Percentiles rank a stretch among this genome's conserved stretches.
Conservation (phyloP, 805 yeast genomes). For the Metschnikowia cerradonensis region DNA sequence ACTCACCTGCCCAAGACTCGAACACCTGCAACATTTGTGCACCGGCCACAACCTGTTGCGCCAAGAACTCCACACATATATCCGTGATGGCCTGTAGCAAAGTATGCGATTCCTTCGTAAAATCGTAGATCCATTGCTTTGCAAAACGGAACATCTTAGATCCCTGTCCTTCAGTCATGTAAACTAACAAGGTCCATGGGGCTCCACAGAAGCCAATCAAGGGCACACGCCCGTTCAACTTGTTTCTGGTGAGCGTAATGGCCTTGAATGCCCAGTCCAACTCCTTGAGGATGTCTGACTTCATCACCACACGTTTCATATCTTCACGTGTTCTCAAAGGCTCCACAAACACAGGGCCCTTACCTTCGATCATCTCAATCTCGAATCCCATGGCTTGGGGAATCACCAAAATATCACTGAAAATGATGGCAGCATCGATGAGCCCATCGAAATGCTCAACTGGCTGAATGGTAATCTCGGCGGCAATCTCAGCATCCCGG, state of each 20-base stretch:
- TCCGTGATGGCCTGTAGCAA: constrained; percentile 77
- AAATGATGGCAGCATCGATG: constrained; percentile 94
- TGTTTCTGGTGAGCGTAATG: constrained; percentile 84
- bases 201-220: constrained; percentile 94
- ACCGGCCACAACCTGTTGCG: constrained; percentile 94
- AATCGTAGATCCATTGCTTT: constrained; percentile 85
- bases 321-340: constrained; percentile 79
- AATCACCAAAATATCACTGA: constrained; percentile 89
- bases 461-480: constrained; percentile 94
- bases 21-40: constrained; percentile 97
- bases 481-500: constrained; percentile 88
- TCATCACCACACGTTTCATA: constrained; percentile 51
- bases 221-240: constrained; percentile 87
- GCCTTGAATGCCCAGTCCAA: constrained; percentile 94
- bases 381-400: constrained; percentile 98
- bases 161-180: constrained; percentile 98
- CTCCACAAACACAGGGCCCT: constrained; percentile 88
- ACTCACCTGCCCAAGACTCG: constrained; percentile 97
- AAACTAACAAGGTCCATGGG: constrained; percentile 95
- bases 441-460: constrained; percentile 83
- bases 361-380: constrained; percentile 89
- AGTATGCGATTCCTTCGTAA: constrained; percentile 66
- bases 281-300: constrained; percentile 70
- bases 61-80: constrained; percentile 86
- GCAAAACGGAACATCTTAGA: constrained; percentile 86